Base-by-base conservation (phyloP, 805 yeast species). In the Metschnikowia arizonensis region DNA sequence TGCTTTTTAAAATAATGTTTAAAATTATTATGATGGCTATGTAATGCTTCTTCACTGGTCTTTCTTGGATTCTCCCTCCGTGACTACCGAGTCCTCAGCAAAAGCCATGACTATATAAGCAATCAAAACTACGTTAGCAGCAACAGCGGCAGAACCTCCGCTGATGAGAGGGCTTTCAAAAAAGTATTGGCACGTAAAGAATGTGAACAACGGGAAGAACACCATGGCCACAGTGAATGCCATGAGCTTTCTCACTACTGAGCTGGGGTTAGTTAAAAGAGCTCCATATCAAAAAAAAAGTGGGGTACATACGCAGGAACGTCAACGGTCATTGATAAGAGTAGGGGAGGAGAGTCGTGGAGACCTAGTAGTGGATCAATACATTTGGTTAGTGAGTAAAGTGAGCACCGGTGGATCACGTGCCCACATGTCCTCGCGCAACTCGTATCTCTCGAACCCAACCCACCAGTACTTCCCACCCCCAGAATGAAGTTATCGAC, bases 161-260 rank as follows among this genome's bases (percentile, higher is more conserved):
- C 88, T 81, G 10, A 83, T 66, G 11, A 85, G 63, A 1, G 89
- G 77, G 56, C 78, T 85, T 38, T 69, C 72, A 47, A 66, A 63
- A 15, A 70, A 46, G 54, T 72, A 73, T 53, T 79, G 83, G 12
- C 73, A 61, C 1, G 65, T 49, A 60, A 86, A 86, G 63, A 86
- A 86, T 1, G 84, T 68, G 23, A 74, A 43, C 50, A 86, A 57
- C 19, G 95, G 95, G 40, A 81, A 72, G 19, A 77, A 64, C 42
- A 86, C 79, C 93, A 86, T 86, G 47, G 86, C 81, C 5, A 74
- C 83, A 11, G 95, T 85, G 72, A 83, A 85, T 56, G 83, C 73
- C 64, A 85, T 73, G 47, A 86, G 76, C 64, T 85, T 86, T 50
- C 72, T 74, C 32, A 85, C 66, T 44, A 85, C 93, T 18, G 79